These are phyloP conservation scores for Euryodendron excelsum DNA, from an alignment of 148 eudicot genomes.

Conservation along the genomic window DNA sequence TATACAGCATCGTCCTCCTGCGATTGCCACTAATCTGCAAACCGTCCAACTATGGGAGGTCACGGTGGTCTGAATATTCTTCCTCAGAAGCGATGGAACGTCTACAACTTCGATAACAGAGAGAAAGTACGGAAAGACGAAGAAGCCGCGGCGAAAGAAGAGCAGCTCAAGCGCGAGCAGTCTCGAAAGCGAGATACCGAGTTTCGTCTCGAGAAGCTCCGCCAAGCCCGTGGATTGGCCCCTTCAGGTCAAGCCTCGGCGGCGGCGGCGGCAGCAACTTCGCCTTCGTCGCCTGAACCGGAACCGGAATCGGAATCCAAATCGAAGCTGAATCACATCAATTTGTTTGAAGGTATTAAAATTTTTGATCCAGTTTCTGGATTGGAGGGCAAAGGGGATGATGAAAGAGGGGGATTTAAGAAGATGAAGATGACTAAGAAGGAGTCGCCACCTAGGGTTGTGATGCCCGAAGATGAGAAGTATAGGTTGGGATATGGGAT, in stretches of 20 bases:
- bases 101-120: constrained; percentile 91
- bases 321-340: constrained; percentile 65
- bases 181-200: constrained; percentile 60
- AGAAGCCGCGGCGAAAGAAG: constrained; percentile 84
- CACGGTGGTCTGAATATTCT: constrained; percentile 96
- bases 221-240: constrained; percentile 73
- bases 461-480: constrained; percentile 84
- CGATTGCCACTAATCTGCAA: neutral
- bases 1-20: neutral
- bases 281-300: constrained; percentile 22
- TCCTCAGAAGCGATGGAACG: constrained; percentile 95
- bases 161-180: constrained; percentile 77
- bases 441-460: constrained; percentile 51
- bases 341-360: constrained; percentile 87
- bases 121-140: constrained; percentile 81
- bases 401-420: constrained; percentile 35
- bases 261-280: constrained; percentile 4
- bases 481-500: constrained; percentile 87
- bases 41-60: constrained; percentile 66
- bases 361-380: constrained; percentile 70
- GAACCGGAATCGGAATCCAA: constrained; percentile 30
- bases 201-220: constrained; percentile 66
- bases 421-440: constrained; percentile 57
- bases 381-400: constrained; percentile 26
- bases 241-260: constrained; percentile 4